Base-by-base conservation (phyloP, 2,329 filamentous ascomycete species). In the Gaeumannomyces tritici region DNA sequence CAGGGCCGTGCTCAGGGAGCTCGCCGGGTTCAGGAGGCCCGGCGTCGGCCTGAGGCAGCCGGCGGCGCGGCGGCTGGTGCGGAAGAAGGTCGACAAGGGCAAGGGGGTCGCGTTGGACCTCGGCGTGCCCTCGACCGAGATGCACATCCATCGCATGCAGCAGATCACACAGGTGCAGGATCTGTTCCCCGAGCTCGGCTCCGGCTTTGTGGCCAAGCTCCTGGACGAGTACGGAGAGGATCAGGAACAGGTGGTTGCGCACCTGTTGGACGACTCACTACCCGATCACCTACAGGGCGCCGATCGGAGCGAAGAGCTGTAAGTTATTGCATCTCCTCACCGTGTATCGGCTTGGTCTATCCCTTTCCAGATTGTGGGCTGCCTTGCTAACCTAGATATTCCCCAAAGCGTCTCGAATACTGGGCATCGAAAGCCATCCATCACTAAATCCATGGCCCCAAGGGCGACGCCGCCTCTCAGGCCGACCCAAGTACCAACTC, bases 121-220 rank as follows among this genome's bases (percentile, higher is more conserved):
- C 57, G 70, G 73, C 4, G 71, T 73, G 9, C 76, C 80, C 7
- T 66, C 70, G 8, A 73, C 73, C 3, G 79, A 83, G 56, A 77
- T 93, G 42, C 90, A 95, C 69, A 77, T 93, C 27, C 91, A 96
- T 73, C 87, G 82, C 55, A 89, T 96, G 84, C 93, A 89, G 68
- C 84, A 93, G 59, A 86, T 98, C 61, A 89, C 89, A 0, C 91
- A 96, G 72, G 82, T 99, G n/a, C 92, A 96, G 71, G 93, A 99
- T 70, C 79, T 98, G 0, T 97, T 98, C 70, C 91, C 93, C 0
- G 86, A 96, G 65, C 79, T 98, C 12, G 92, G 93, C 6, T 88
- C 90, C 4, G 90, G 83, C 0, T 98, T 96, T 70, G 79, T 98
- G 21, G 81, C 90, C 24, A 89, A 84, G 68, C 80, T 96, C 12